These are phyloP conservation scores for Plantago major DNA, from an alignment of 257 asterid genomes.

Conservation along the genomic window DNA sequence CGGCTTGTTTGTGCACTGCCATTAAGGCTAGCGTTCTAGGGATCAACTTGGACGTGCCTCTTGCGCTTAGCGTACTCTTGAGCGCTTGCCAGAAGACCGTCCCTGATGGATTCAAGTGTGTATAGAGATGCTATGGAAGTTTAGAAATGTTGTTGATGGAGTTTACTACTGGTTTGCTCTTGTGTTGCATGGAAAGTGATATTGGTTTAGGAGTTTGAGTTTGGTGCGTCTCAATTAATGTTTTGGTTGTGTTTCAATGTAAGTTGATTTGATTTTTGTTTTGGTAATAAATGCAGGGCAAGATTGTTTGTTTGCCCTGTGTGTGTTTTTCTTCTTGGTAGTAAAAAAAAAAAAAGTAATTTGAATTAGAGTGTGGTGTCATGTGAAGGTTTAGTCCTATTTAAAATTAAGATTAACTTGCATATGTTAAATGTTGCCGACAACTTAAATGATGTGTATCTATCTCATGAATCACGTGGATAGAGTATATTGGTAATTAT, in stretches of 20 bases:
- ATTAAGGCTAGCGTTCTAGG: constrained; percentile 76
- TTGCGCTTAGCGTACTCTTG: constrained; percentile 63
- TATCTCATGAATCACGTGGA: too few relatives aligned
- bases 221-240: background rate
- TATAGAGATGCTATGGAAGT: constrained; percentile 11
- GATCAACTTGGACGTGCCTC: constrained; percentile 65
- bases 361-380: too few relatives aligned
- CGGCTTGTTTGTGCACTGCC: constrained; percentile 85
- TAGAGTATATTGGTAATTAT: too few relatives aligned
- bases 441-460: too few relatives aligned
- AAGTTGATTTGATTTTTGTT: constrained; percentile 9
- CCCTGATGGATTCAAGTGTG: constrained; percentile 72
- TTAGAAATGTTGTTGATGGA: background rate
- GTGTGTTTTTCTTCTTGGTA: too few relatives aligned
- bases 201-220: background rate
- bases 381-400: too few relatives aligned
- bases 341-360: too few relatives aligned
- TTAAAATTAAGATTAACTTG: too few relatives aligned
- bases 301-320: constrained; percentile 20
- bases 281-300: constrained; percentile 24
- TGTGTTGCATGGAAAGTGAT: constrained; percentile 11
- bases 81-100: constrained; percentile 58
- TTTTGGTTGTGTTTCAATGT: constrained; percentile 9
- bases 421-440: too few relatives aligned
- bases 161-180: background rate